Evolutionary conservation across 495 filamentous ascomycete species (phyloP).

Genomic region (Aspergillus olivimuriae): DNA sequence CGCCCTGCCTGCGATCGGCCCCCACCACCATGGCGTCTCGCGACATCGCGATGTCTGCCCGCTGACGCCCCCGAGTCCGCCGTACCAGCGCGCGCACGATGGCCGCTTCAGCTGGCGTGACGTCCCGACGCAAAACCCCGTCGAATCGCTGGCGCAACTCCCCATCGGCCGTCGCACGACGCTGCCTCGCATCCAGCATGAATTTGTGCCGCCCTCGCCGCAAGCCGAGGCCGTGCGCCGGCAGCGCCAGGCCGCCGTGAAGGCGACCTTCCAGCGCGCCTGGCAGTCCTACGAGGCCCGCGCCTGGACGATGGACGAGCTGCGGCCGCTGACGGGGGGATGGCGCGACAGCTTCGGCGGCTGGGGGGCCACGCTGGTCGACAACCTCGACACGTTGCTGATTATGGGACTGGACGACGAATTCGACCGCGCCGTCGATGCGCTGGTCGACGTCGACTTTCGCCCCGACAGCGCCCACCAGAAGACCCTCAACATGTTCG

Average conservation of each 20-base stretch:
- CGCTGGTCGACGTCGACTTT: conserved; percentile 67
- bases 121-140: conserved; percentile 4
- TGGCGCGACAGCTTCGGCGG: conserved; percentile 64
- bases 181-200: conserved; percentile 3
- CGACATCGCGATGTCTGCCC: conserved; percentile 1
- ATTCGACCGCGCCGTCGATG: conserved; percentile 67
- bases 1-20: neutral
- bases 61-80: conserved; percentile 2
- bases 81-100: neutral
- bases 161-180: neutral
- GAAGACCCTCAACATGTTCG: conserved; percentile 38
- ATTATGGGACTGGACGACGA: conserved; percentile 78
- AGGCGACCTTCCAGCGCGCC: conserved; percentile 50
- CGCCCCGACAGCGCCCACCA: conserved; percentile 34
- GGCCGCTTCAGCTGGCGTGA: conserved; percentile 11
- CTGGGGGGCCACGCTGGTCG: conserved; percentile 79
- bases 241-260: conserved; percentile 38
- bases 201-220: neutral
- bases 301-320: conserved; percentile 66
- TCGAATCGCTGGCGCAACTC: neutral
- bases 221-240: conserved; percentile 2
- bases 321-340: conserved; percentile 52
- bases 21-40: neutral
- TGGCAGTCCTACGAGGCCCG: conserved; percentile 60
- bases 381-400: conserved; percentile 81